A percentile compares a stretch with the other conserved stretches of the same genome.
phyloP scores from a whole-genome alignment of 1,284 basidiomycete species.

The Leccinum idahoense region DNA sequence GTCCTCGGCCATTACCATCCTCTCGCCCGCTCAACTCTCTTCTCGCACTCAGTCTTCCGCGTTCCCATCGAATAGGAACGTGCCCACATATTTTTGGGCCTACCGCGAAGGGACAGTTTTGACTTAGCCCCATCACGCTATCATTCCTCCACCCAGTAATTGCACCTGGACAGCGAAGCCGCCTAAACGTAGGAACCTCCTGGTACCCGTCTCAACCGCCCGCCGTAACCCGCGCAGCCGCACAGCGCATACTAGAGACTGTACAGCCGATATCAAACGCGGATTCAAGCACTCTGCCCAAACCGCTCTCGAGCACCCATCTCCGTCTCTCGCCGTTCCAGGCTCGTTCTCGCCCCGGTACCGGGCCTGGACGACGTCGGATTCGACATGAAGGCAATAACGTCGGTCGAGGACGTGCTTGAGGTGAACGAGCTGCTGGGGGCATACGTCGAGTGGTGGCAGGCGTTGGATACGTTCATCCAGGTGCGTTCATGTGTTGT shows the following conservation, averaged over 20 bases:
- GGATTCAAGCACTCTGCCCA: background rate
- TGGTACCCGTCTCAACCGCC: background rate
- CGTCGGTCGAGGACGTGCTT: slow-evolving; percentile 45
- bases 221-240: background rate
- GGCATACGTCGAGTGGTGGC: slow-evolving; percentile 64
- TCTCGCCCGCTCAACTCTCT: background rate
- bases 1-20: too few species aligned
- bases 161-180: background rate
- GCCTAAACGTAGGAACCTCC: background rate
- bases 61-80: background rate
- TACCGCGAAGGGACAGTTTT: background rate
- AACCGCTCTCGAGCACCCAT: too few species aligned
- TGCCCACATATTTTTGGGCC: background rate
- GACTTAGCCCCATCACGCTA: too few species aligned
- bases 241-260: background rate
- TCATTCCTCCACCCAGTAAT: too few species aligned
- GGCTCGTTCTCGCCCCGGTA: slow-evolving; percentile 8
- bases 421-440: slow-evolving; percentile 58
- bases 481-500: slow-evolving; percentile 44
- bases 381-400: slow-evolving; percentile 27
- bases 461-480: slow-evolving; percentile 61
- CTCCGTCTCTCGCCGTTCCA: background rate
- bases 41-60: background rate
- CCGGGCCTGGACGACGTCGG: slow-evolving; percentile 19
- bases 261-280: background rate